Evolutionary conservation across 768 basidiomycete genomes (phyloP), one percentile per base, ranked within the genome.

Genomic region (Mycena epipterygia): DNA sequence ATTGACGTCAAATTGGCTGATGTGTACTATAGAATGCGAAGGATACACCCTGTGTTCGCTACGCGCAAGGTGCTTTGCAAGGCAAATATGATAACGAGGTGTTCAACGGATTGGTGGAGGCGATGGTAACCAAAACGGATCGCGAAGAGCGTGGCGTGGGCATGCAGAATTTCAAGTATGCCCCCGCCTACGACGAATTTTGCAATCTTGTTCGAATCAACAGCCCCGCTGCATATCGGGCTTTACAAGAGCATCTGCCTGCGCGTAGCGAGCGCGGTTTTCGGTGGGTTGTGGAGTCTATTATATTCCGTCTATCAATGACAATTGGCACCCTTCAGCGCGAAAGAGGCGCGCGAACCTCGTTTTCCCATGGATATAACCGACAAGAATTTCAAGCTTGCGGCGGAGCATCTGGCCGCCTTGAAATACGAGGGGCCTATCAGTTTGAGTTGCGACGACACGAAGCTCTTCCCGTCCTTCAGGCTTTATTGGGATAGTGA

Each of bases 381-480:
- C 32, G 70, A 71, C 2, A 55, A 62, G 1, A 77, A 70, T 2
- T 81, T 79, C 59, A 57, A 71, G 13, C 67, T 69, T 0, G 80
- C 62, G 0, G 19, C 17, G 1, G 53, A 76, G 5, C 72, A 79
- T 33, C 67, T 81, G 9, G 25, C 25, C 0, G 65, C 62, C 19
- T 23, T 79, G 7, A 39, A 58, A 16, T 79, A 76, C 35, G 33
- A 57, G 17, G 82, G 79, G 0, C 83, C 79, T 0, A 55, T 81
- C 13, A 77, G 62, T 7, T 63, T 84, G 0, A 74, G 73, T 41
- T 81, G 78, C 35, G 83, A 85, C 55, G 83, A 85, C 64, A 83
- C 83, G 3, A 82, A 84, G 65, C 74, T 84, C 0, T 67, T 74
- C 19, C 44, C 76, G 0, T 49, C 74, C 0, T 68, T 80, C 4